Evolutionary conservation across 2,329 filamentous ascomycete species (phyloP).

Genomic region (Saccharata proteae): DNA sequence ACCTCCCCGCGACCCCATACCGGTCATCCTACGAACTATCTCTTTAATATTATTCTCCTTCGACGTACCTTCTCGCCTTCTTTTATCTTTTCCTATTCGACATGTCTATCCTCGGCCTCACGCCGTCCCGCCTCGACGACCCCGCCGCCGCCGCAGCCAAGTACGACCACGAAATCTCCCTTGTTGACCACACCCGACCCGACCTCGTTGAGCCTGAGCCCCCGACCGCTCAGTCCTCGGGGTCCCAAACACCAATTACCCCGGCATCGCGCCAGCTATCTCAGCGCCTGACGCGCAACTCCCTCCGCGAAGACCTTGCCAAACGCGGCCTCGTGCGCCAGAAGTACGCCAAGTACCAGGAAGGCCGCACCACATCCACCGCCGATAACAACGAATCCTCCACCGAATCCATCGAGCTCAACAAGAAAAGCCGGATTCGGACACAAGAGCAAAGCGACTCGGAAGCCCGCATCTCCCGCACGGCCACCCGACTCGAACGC

Average conservation of each 20-base stretch:
- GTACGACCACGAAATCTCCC: constrained; percentile 54
- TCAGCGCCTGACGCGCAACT: constrained; percentile 14
- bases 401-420: constrained; percentile 2
- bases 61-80: too few relatives aligned
- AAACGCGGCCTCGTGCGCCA: constrained; percentile 14
- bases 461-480: constrained; percentile 8
- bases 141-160: constrained; percentile 3
- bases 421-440: constrained; percentile 1
- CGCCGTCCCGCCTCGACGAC: constrained; percentile 5
- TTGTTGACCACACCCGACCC: constrained; percentile 45
- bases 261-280: constrained; percentile 5
- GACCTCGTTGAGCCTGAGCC: constrained; percentile 23
- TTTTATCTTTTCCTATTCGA: too few relatives aligned
- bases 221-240: constrained; percentile 2
- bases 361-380: constrained; percentile 8
- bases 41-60: too few relatives aligned
- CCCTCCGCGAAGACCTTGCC: constrained; percentile 15
- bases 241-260: constrained; percentile 1
- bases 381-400: neutral
- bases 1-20: too few relatives aligned
- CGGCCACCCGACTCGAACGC: constrained; percentile 16
- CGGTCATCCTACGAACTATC: too few relatives aligned
- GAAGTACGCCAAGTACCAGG: constrained; percentile 23
- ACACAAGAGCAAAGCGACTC: constrained; percentile 4
- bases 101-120: constrained; percentile 7